These are phyloP conservation scores for Cladosporium sp. DNA, from an alignment of 2,329 filamentous ascomycete genomes.

Conservation along the genomic window DNA sequence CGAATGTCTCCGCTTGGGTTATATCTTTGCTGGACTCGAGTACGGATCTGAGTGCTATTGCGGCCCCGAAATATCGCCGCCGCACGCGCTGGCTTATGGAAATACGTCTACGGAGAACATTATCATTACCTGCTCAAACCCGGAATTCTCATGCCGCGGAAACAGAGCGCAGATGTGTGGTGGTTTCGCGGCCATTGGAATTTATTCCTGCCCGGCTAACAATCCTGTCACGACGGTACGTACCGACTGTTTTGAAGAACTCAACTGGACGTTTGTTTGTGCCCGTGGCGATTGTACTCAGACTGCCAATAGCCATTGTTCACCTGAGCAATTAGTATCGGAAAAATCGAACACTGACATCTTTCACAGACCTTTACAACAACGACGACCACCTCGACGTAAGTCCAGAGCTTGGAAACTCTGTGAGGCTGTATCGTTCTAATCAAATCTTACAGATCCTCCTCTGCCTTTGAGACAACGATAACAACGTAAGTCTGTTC, in stretches of 20 bases:
- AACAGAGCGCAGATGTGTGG: conserved; percentile 18
- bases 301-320: neutral
- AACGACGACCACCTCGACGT: neutral
- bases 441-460: neutral
- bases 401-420: neutral
- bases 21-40: conserved; percentile 38
- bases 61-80: conserved; percentile 11
- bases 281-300: neutral
- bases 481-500: neutral
- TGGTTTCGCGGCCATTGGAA: conserved; percentile 14
- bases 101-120: conserved; percentile 9
- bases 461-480: neutral
- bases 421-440: neutral
- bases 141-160: conserved; percentile 6
- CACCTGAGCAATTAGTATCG: neutral
- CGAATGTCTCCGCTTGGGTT: conserved; percentile 24
- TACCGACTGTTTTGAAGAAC: neutral
- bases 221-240: neutral
- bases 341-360: neutral
- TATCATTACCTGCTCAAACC: conserved; percentile 1
- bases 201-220: conserved; percentile 11
- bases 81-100: conserved; percentile 3
- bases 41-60: conserved; percentile 39
- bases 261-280: neutral
- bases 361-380: neutral